Evolutionary conservation across 2,329 filamentous ascomycete species (phyloP).

Genomic region (Alternaria burnsii): DNA sequence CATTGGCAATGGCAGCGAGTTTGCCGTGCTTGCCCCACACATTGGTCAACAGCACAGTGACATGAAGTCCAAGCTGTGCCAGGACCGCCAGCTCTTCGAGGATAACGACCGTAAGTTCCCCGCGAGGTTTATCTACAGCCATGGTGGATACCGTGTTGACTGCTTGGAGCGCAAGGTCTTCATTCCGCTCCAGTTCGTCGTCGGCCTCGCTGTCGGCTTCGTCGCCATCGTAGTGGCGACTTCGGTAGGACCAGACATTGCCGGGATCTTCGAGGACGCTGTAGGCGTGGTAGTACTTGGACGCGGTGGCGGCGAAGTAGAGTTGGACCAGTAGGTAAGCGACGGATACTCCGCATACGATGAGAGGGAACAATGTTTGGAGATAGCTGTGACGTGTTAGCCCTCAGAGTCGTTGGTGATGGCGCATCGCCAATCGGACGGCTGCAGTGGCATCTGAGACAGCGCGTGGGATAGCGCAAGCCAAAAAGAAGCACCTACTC

Average conservation of each 20-base stretch:
- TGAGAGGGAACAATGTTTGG: conserved; percentile 79
- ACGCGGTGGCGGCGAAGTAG: conserved; percentile 60
- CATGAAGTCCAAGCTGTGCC: conserved; percentile 74
- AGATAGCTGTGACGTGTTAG: conserved; percentile 68
- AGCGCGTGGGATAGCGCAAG: conserved; percentile 1
- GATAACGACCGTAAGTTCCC: conserved; percentile 73
- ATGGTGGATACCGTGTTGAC: conserved; percentile 65
- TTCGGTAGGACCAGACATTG: conserved; percentile 49
- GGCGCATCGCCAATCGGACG: conserved; percentile 5
- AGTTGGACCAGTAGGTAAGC: conserved; percentile 69
- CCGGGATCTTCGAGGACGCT: conserved; percentile 60
- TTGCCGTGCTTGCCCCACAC: conserved; percentile 67
- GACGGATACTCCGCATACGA: conserved; percentile 74
- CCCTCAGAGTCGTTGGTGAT: neutral
- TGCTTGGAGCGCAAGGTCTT: conserved; percentile 63
- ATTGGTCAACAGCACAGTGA: conserved; percentile 68
- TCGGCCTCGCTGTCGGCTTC: conserved; percentile 58
- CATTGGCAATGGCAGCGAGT: conserved; percentile 69
- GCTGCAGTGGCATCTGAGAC: conserved; percentile 6
- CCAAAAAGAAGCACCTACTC: conserved; percentile 63
- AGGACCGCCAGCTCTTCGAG: conserved; percentile 79
- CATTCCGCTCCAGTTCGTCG: conserved; percentile 68
- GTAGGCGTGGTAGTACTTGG: conserved; percentile 66
- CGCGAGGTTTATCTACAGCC: conserved; percentile 78
- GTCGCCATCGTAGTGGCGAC: conserved; percentile 46